phyloP scores from a whole-genome alignment of 2,329 filamentous ascomycete species.

The Aspergillus candidus region DNA sequence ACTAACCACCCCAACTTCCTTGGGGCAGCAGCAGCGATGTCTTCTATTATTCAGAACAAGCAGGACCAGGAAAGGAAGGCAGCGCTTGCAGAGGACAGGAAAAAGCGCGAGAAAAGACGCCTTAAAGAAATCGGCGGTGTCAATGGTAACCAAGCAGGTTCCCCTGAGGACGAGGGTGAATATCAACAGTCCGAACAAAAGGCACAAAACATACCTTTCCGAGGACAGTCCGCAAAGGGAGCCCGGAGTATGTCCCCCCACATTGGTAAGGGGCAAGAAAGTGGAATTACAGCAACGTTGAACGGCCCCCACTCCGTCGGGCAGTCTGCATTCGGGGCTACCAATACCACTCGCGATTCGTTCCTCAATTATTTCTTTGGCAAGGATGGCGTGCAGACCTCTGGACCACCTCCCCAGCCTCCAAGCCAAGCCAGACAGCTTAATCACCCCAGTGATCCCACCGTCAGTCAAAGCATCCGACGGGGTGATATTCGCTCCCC shows the following conservation, averaged over 20 bases:
- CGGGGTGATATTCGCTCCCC: slow-evolving; percentile 49
- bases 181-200: slow-evolving; percentile 56
- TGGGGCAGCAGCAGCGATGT: slow-evolving; percentile 94
- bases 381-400: slow-evolving; percentile 62
- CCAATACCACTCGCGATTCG: slow-evolving; percentile 69
- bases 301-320: slow-evolving; percentile 61
- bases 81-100: slow-evolving; percentile 72
- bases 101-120: slow-evolving; percentile 75
- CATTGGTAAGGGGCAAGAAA: slow-evolving; percentile 56
- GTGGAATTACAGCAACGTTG: slow-evolving; percentile 61
- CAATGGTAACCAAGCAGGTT: slow-evolving; percentile 60
- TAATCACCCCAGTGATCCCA: slow-evolving; percentile 72
- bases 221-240: slow-evolving; percentile 56
- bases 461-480: slow-evolving; percentile 76
- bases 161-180: slow-evolving; percentile 57
- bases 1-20: slow-evolving; percentile 99
- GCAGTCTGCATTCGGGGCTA: slow-evolving; percentile 55
- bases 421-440: slow-evolving; percentile 57
- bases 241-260: slow-evolving; percentile 78
- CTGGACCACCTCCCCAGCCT: slow-evolving; percentile 39
- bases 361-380: slow-evolving; percentile 99
- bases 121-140: slow-evolving; percentile 71
- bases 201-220: slow-evolving; percentile 48
- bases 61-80: slow-evolving; percentile 87
- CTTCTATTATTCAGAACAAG: slow-evolving; percentile 87